Base-by-base conservation (phyloP, 768 basidiomycete genomes). In the Podaxis sp. region DNA sequence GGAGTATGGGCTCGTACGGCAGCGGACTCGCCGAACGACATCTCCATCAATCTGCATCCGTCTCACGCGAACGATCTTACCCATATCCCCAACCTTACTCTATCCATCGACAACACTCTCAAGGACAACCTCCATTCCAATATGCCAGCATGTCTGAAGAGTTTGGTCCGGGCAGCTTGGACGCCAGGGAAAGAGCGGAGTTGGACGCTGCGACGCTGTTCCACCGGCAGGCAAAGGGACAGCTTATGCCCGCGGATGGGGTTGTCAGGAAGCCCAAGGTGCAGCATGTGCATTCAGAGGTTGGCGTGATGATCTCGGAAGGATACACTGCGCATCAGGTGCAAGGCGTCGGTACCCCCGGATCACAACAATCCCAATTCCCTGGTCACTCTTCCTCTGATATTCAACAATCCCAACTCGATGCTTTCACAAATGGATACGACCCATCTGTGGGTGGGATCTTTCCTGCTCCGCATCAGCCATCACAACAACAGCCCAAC, bases 131-230 rank as follows among this genome's bases (percentile, higher is more conserved):
- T 44, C 61, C 37, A 11, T 62, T n/a, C 64, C 66, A 48, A 16
- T 67, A 68, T 50, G 59, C 63, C 5, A 69, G 70, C 50, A 71
- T 74, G 71, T 64, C 67, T 61, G 70, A 71, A 4, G 73, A 74
- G 55, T 74, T 73, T 55, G 70, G 66, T 10, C 66, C 68, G 10
- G 66, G 66, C 13, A 63, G 66, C 7, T 66, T 54, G 32, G 66
- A 67, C 14, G 72, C 68, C 35, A 62, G 65, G 42, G 70, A 66
- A 40, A 59, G 67, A 23, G 62, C 57, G 21, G 68, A 62, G 9
- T 62, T 83, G 66, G 82, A 78, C 53, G 84, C 86, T n/a, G 83
- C 85, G 38, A 87, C 89, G 37, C 82, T 88, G 81, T 90, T 88
- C 69, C 64, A 76, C 18, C 77, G 81, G 63, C 87, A 88, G 70